Evolutionary conservation across 306 rosid species (phyloP), one percentile per base, ranked within the genome.

Genomic region (apple (Malus domestica)): DNA sequence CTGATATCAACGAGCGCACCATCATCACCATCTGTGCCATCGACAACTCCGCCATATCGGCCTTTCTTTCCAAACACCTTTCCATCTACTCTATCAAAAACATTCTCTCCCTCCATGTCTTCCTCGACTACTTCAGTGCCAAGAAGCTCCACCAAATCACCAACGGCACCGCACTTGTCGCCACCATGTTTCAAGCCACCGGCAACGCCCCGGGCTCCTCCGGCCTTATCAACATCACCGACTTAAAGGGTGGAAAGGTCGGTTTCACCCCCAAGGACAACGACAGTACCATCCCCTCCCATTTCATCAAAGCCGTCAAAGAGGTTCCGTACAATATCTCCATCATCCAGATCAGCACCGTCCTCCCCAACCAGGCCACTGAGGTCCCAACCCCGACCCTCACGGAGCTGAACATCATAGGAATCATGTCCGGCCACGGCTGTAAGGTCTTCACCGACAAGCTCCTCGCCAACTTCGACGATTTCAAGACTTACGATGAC

Each of bases 111-210:
- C 93, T 95, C 66, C 98, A 95, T 78, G 82, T 27, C 46, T 89
- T 95, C 63, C 90, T 92, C 61, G 98, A 95, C 88, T 95, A 89
- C 84, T 95, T 90, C 64, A 93, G 89, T 19, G 96, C 98, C 68
- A 95, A 88, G 73, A 95, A 95, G 85, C 97, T 95, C 82, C 98
- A 92, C 90, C 97, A 95, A 87, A 95, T 95, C 90, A 89, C 96
- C 19, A 86, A 95, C 85, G 97, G 98, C 70, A 90, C 97, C 4
- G 96, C 97, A 30, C 80, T 92, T 6, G 89, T 90, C 15, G 93
- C 98, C 70, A 95, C 98, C 19, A 76, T 95, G 91, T 95, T 81
- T 76, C 98, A 95, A 65, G 89, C 97, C 79, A 83, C 92, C 42
- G 98, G 97, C 45, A 13, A 93, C 10, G 97, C 98, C 8, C 90